phyloP scores from a whole-genome alignment of 805 yeast genomes.

The Zygoascus flipseniorum region DNA sequence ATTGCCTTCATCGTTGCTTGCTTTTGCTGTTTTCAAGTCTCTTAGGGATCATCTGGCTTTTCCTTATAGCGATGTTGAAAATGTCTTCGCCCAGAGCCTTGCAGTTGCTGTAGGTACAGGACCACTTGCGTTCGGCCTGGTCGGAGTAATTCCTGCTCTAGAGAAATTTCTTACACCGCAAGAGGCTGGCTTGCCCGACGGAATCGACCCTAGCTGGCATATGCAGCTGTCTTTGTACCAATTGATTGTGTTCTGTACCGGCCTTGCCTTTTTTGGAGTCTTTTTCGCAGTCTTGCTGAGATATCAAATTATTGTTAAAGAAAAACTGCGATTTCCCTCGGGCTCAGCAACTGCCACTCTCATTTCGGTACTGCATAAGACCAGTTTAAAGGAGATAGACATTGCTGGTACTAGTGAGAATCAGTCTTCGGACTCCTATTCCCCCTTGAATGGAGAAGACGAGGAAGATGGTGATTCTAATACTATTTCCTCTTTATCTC shows the following conservation, averaged over 20 bases:
- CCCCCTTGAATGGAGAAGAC: constrained; percentile 7
- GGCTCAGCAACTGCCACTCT: constrained; percentile 95
- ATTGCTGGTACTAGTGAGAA: constrained; percentile 3
- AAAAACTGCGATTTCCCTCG: constrained; percentile 85
- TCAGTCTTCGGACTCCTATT: constrained; percentile 15
- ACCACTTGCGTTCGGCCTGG: constrained; percentile 89
- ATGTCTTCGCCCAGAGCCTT: constrained; percentile 82
- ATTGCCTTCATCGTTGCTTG: constrained; percentile 82
- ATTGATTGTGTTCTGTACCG: constrained; percentile 72
- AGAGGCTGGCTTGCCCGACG: constrained; percentile 56
- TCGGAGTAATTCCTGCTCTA: constrained; percentile 92
- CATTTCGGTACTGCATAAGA: constrained; percentile 77
- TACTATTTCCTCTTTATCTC: constrained; percentile 10
- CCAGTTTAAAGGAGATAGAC: constrained; percentile 6
- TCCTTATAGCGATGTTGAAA: constrained; percentile 82
- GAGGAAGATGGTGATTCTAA: constrained; percentile 10
- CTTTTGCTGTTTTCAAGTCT: constrained; percentile 71
- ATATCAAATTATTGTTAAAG: constrained; percentile 77
- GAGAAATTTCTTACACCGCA: constrained; percentile 75
- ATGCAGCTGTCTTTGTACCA: constrained; percentile 38
- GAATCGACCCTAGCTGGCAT: constrained; percentile 7
- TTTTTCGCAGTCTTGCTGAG: constrained; percentile 89
- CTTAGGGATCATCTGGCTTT: constrained; percentile 28
- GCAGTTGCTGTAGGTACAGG: constrained; percentile 98
- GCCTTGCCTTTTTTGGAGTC: constrained; percentile 89